A percentile compares a stretch with the other conserved stretches of the same genome.
These are phyloP conservation scores for Monosporascus sp. DNA, from an alignment of 2,329 filamentous ascomycete species.

Conservation along the genomic window DNA sequence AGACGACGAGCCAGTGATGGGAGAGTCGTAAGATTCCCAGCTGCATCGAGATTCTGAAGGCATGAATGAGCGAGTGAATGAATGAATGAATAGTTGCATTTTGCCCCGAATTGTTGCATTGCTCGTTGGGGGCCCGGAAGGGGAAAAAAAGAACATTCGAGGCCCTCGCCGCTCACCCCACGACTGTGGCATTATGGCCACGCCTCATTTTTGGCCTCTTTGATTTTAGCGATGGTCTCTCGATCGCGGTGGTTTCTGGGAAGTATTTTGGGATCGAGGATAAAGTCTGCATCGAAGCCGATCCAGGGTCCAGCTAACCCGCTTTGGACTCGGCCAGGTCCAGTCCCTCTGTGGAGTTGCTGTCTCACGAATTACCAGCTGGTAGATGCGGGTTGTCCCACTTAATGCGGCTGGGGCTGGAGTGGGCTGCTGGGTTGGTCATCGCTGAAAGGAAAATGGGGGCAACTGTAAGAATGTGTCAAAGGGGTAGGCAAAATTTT, in stretches of 20 bases:
- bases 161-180: neutral
- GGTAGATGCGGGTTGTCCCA: too few relatives aligned
- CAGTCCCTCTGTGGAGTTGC: neutral
- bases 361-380: too few relatives aligned
- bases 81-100: neutral
- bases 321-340: neutral
- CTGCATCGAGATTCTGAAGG: neutral
- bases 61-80: neutral
- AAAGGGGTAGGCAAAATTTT: too few relatives aligned
- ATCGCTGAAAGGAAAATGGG: too few relatives aligned
- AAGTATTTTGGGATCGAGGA: constrained; percentile 14
- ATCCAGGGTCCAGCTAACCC: constrained; percentile 11
- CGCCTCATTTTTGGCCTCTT: neutral
- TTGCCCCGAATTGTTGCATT: neutral
- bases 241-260: constrained; percentile 14
- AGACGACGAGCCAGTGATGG: too few relatives aligned
- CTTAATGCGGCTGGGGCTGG: too few relatives aligned
- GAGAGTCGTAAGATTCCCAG: neutral
- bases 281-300: constrained; percentile 12
- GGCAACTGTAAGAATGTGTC: too few relatives aligned
- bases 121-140: neutral
- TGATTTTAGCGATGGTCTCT: constrained; percentile 9
- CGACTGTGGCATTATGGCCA: neutral
- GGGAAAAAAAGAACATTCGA: neutral
- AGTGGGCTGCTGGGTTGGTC: too few relatives aligned